Evolutionary conservation across 257 asterid species (phyloP), one percentile per base, ranked within the genome.

Genomic region (Solanum etuberosum): DNA sequence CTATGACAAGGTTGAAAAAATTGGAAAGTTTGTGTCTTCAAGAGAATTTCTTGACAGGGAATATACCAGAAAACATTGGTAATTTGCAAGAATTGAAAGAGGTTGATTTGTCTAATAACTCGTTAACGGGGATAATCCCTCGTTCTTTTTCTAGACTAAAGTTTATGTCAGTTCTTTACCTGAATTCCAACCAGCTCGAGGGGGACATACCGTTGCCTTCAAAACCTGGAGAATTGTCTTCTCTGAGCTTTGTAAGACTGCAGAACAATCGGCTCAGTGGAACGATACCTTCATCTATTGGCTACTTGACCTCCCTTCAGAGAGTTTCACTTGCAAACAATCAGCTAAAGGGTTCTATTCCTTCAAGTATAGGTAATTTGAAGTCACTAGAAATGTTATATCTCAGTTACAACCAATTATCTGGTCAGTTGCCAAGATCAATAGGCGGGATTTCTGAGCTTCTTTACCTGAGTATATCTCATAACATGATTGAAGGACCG

Each of bases 401-500:
- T 78, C 92, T 94, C 18, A 80, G 88, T 51, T 88, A 88, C 74
- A 95, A 95, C 90, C 61, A 67, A 14, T 77, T 94, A 61, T 90
- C 92, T 5, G 94, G 98, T 16, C 89, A 16, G 57, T 76, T 95
- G 51, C 98, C 96, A 1, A 38, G 80, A 32, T 88, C 94, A 42
- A 61, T 94, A 13, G 89, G 92, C 6, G 88, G 31, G 83, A 93
- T 95, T 10, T 54, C 92, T 0, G 38, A 90, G 57, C 92, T 94
- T 70, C 85, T 83, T 6, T 27, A 89, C n/a, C 83, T 95, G 4
- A 90, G 61, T 31, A 43, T 89, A 38, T 89, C 94, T 4, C 46
- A 89, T 88, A 95, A 95, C 92, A 89, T 82, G 93, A 93, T 95
- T 78, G 92, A 90, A 82, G 95, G 95, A 21, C 92, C 92, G n/a